Conservation (phyloP, 768 basidiomycete species). For the Tylopilus sp. region DNA sequence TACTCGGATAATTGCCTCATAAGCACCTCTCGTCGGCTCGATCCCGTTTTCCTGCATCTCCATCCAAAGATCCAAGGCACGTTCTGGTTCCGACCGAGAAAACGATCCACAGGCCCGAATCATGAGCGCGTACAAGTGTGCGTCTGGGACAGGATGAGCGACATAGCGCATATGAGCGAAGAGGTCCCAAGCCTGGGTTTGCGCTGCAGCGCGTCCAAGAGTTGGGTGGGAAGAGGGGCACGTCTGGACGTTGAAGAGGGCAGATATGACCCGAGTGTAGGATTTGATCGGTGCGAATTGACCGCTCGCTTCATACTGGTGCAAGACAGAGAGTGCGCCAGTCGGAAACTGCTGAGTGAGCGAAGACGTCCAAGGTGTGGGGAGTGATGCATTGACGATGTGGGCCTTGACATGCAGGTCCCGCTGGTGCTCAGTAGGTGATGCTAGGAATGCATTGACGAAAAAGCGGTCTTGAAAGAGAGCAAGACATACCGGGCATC, state of each 20-base stretch:
- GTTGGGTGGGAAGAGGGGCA: conserved; percentile 18
- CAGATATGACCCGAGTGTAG: conserved; percentile 66
- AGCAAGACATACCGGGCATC: conserved; percentile 39
- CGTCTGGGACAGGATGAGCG: conserved; percentile 79
- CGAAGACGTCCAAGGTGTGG: conserved; percentile 6
- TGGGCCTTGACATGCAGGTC: conserved; percentile 73
- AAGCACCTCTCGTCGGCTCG: conserved; percentile 63
- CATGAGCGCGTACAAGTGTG: conserved; percentile 76
- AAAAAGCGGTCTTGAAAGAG: not conserved
- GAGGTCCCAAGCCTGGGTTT: conserved; percentile 85
- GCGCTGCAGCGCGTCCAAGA: conserved; percentile 42
- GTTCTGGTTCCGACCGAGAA: conserved; percentile 73
- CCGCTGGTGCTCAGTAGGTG: conserved; percentile 54
- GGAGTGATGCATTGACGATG: conserved; percentile 29
- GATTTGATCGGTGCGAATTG: conserved; percentile 67
- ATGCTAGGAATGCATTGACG: conserved; percentile 18
- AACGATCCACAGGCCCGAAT: conserved; percentile 76
- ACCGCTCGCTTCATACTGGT: conserved; percentile 64
- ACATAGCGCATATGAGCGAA: conserved; percentile 96
- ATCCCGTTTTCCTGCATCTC: conserved; percentile 84
- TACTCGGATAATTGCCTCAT: conserved; percentile 79
- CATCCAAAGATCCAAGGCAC: conserved; percentile 87
- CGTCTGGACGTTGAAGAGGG: conserved; percentile 48
- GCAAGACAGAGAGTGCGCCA: conserved; percentile 63
- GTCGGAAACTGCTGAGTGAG: conserved; percentile 46